A percentile compares a stretch with the other conserved stretches of the same genome.
These are phyloP conservation scores for Noccaea bulbosa DNA, from an alignment of 345 rosid species.

Conservation along the genomic window DNA sequence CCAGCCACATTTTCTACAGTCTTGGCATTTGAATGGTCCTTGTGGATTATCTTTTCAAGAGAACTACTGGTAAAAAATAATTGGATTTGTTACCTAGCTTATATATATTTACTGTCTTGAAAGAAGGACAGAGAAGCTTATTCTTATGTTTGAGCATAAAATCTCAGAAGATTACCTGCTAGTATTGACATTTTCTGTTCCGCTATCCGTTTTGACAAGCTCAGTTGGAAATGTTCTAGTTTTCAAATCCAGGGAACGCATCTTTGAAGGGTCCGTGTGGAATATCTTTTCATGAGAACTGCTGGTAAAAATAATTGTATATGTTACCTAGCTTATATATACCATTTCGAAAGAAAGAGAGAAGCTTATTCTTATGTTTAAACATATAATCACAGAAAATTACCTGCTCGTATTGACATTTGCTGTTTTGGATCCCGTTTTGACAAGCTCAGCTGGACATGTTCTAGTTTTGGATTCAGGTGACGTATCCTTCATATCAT, in stretches of 20 bases:
- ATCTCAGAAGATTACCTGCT: constrained; percentile 43
- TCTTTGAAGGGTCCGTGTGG: constrained; percentile 43
- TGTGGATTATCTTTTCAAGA: constrained; percentile 38
- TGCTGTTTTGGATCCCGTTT: constrained; percentile 39
- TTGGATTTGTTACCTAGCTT: constrained; percentile 7
- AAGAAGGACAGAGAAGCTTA: constrained; percentile 13
- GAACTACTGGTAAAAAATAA: constrained; percentile 22
- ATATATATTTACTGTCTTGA: constrained; percentile 19
- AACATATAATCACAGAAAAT: constrained; percentile 18
- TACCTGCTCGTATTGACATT: constrained; percentile 47
- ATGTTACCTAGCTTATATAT: constrained; percentile 13
- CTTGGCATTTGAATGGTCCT: constrained; percentile 43
- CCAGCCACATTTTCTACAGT: constrained; percentile 42
- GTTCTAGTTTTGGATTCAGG: constrained; percentile 40
- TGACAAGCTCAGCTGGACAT: constrained; percentile 42
- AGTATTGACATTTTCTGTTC: constrained; percentile 37
- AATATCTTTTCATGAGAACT: constrained; percentile 33
- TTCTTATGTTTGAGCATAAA: constrained; percentile 24
- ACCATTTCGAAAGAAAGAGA: constrained; percentile 23
- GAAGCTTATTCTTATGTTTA: constrained; percentile 11
- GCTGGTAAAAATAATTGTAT: constrained; percentile 12
- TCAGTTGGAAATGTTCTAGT: constrained; percentile 32
- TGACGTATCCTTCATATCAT: constrained; percentile 32
- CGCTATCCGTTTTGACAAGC: constrained; percentile 43
- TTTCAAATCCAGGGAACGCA: constrained; percentile 42